These are phyloP conservation scores for Limnanthes douglasii DNA, from an alignment of 345 rosid genomes.

Conservation along the genomic window DNA sequence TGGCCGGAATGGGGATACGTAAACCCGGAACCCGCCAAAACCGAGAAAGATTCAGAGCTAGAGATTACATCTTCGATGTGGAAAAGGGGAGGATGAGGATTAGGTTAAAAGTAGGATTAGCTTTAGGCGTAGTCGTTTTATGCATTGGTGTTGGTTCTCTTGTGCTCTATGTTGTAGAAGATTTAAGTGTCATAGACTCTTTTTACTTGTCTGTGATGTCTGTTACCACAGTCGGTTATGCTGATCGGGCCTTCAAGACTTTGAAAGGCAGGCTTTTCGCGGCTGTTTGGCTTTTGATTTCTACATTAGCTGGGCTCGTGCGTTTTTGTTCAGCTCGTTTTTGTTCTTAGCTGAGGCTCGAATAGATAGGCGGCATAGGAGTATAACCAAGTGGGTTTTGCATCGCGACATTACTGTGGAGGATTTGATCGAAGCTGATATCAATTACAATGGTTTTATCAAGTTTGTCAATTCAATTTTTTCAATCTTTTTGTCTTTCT, in stretches of 20 bases:
- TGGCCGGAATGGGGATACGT: slow-evolving; percentile 37
- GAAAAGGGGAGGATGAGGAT: too few relatives aligned
- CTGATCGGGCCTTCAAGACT: slow-evolving; percentile 53
- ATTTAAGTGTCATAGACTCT: slow-evolving; percentile 37
- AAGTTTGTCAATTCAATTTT: too few relatives aligned
- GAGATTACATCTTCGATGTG: too few relatives aligned
- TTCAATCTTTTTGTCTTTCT: too few relatives aligned
- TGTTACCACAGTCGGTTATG: slow-evolving; percentile 68
- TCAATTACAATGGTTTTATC: slow-evolving; percentile 54
- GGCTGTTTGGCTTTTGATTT: slow-evolving; percentile 49
- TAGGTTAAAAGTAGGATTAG: too few relatives aligned
- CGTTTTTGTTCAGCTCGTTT: slow-evolving; percentile 44
- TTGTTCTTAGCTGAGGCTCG: slow-evolving; percentile 57
- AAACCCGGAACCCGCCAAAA: too few relatives aligned
- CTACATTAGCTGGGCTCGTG: slow-evolving; percentile 64
- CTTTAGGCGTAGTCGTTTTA: slow-evolving; percentile 51
- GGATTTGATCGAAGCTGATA: slow-evolving; percentile 54
- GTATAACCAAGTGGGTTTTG: slow-evolving; percentile 44
- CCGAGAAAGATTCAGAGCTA: too few relatives aligned
- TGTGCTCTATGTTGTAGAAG: slow-evolving; percentile 43
- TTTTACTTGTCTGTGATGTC: slow-evolving; percentile 72
- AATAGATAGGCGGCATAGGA: slow-evolving; percentile 47
- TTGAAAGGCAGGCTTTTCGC: slow-evolving; percentile 53
- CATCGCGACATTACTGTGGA: slow-evolving; percentile 46
- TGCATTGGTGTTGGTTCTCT: slow-evolving; percentile 41